These are phyloP conservation scores for Pachysandra terminalis DNA, from an alignment of 164 flowering plant genomes.

Conservation along the genomic window DNA sequence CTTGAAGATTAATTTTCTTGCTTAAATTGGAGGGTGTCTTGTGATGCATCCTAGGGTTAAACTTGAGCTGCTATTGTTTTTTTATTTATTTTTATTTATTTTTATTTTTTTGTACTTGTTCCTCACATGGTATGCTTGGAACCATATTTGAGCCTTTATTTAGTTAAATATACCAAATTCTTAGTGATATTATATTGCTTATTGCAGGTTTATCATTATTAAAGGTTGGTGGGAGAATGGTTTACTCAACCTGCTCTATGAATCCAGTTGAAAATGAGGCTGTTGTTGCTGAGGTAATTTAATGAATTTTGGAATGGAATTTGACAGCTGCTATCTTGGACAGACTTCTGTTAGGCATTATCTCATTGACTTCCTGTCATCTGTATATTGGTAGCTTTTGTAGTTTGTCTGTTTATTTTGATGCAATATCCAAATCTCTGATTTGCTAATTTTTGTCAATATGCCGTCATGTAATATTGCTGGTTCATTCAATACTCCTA, in stretches of 20 bases:
- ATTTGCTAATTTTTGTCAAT: background rate
- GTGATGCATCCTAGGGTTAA: background rate
- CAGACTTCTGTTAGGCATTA: background rate
- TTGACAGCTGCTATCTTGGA: background rate
- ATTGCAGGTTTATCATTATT: conserved; percentile 76
- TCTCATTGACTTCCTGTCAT: background rate
- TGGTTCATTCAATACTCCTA: too few relatives aligned
- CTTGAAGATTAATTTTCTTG: background rate
- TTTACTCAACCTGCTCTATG: conserved; percentile 99
- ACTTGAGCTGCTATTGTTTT: background rate
- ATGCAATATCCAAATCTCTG: background rate
- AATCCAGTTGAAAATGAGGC: conserved; percentile 99
- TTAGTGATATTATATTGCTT: background rate
- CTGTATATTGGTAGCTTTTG: background rate
- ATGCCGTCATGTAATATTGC: too few relatives aligned
- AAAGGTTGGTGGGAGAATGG: conserved; percentile 95
- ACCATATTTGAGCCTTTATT: background rate
- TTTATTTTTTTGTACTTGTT: background rate
- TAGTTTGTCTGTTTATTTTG: conserved; percentile 1
- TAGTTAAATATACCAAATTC: background rate
- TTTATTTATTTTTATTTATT: background rate
- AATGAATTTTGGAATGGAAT: background rate
- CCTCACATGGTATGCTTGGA: background rate
- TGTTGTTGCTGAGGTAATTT: conserved; percentile 90
- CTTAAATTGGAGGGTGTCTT: background rate